Percentiles rank a stretch among this genome's conserved stretches.
Evolutionary conservation across 2,329 filamentous ascomycete species (phyloP).

Genomic region (Claviceps arundinis): DNA sequence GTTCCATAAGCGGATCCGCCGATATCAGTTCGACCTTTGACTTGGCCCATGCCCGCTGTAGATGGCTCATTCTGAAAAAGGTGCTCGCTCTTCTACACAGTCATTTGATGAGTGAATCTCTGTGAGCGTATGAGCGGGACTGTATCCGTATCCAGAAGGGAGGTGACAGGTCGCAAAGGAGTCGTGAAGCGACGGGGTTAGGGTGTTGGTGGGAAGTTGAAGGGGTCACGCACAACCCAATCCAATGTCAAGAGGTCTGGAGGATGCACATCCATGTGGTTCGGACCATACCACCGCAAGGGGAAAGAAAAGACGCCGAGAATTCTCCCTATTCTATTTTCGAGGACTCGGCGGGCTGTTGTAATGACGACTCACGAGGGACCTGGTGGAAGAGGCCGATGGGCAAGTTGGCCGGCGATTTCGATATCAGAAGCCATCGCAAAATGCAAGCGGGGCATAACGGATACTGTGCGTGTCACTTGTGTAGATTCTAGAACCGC

Average conservation of each 20-base stretch:
- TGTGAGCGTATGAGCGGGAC: neutral
- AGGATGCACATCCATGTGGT: neutral
- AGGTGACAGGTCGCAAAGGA: too few relatives aligned
- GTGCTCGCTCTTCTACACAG: neutral
- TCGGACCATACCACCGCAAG: neutral
- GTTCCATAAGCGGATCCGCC: constrained; percentile 27
- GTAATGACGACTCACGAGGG: neutral
- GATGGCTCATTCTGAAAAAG: constrained; percentile 54
- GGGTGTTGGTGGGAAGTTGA: neutral
- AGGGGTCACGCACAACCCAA: neutral
- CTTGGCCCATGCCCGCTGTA: constrained; percentile 68
- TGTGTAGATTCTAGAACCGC: too few relatives aligned
- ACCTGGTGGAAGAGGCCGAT: too few relatives aligned
- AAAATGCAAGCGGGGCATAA: too few relatives aligned
- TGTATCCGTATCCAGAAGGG: too few relatives aligned
- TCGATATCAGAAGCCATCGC: too few relatives aligned
- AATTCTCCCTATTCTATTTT: neutral
- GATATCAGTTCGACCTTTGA: constrained; percentile 49
- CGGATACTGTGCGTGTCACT: neutral
- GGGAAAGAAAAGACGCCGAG: neutral
- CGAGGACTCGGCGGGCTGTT: neutral
- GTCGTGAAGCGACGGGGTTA: neutral
- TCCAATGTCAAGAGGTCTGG: neutral
- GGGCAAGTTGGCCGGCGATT: too few relatives aligned
- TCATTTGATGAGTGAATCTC: neutral